phyloP scores from a whole-genome alignment of 2,329 filamentous ascomycete species.

The Triangularia setosa region DNA sequence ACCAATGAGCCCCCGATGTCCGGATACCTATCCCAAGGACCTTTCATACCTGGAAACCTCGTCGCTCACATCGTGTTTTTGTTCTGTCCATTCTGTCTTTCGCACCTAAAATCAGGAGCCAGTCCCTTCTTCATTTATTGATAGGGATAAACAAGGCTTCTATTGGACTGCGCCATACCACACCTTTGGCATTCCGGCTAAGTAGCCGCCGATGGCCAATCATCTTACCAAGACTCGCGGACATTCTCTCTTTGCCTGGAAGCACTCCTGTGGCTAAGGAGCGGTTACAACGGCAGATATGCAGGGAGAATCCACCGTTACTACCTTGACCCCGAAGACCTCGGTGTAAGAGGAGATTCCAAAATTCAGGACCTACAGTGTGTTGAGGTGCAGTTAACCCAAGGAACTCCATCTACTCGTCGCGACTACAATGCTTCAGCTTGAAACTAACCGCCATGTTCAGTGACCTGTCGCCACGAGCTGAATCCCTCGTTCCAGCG shows the following conservation, averaged over 20 bases:
- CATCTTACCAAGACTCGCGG: neutral
- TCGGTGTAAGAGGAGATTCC: neutral
- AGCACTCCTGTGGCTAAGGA: neutral
- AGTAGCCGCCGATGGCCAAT: neutral
- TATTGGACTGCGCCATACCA: neutral
- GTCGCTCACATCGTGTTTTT: no score
- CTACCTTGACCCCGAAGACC: neutral
- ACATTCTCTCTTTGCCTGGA: neutral
- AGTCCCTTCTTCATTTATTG: neutral
- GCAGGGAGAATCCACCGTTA: neutral
- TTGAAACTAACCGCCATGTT: neutral
- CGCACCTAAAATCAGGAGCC: neutral
- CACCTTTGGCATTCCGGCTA: neutral
- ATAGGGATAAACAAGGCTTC: neutral
- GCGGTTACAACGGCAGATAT: neutral
- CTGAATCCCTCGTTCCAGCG: neutral
- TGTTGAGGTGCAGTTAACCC: neutral
- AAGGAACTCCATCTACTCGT: neutral
- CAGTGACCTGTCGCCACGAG: neutral
- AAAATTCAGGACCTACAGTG: no score
- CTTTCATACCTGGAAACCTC: neutral
- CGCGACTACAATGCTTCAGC: neutral
- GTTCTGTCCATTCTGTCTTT: no score
- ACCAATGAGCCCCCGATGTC: neutral
- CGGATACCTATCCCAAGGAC: neutral